Conservation (phyloP, 2,329 filamentous ascomycete species). For the Penicillium corylophilum region DNA sequence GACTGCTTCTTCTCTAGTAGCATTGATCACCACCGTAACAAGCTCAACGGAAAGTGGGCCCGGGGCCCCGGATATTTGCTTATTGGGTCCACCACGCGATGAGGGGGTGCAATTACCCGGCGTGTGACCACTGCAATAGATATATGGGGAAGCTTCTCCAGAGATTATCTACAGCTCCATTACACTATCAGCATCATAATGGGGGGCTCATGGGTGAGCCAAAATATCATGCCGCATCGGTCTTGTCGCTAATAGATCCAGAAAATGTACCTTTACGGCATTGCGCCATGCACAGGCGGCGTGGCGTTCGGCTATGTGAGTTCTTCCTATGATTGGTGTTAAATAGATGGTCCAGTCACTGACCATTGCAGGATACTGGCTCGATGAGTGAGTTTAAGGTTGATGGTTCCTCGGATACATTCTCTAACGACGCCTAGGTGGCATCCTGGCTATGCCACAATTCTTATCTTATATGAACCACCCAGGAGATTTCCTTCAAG, state of each 20-base stretch:
- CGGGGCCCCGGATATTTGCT: constrained; percentile 6
- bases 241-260: neutral
- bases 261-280: constrained; percentile 28
- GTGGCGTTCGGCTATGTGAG: constrained; percentile 29
- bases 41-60: constrained; percentile 4
- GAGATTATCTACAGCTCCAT: neutral
- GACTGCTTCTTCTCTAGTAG: too few species aligned
- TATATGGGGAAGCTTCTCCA: neutral
- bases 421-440: neutral
- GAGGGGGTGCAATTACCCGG: constrained; percentile 4
- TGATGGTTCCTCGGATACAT: neutral
- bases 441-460: constrained; percentile 19
- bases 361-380: constrained; percentile 3
- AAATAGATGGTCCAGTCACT: neutral
- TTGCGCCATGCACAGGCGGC: constrained; percentile 27
- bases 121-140: neutral
- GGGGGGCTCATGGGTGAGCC: constrained; percentile 8
- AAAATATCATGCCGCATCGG: neutral
- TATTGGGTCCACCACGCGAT: neutral
- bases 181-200: constrained; percentile 1
- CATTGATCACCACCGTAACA: too few species aligned
- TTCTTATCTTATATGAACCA: constrained; percentile 28
- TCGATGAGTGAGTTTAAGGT: constrained; percentile 4
- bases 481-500: constrained; percentile 26
- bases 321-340: neutral